Evolutionary conservation across 306 rosid species (phyloP).

Genomic region (Chamaecrista fasciculata): DNA sequence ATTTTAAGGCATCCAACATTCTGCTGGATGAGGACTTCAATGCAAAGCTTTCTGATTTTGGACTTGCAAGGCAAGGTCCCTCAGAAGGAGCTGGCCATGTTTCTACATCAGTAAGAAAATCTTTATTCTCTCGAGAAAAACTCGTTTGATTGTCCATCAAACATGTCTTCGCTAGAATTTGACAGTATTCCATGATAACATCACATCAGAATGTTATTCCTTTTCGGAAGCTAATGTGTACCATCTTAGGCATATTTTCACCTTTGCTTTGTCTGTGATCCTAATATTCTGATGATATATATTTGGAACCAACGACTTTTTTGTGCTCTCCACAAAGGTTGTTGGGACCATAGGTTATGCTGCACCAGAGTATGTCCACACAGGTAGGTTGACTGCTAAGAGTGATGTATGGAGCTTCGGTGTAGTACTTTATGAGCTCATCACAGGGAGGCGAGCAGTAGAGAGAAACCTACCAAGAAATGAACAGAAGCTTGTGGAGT

Average conservation of each 20-base stretch:
- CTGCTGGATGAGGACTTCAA: slow-evolving; percentile 80
- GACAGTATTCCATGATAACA: slow-evolving; percentile 12
- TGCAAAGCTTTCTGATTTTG: slow-evolving; percentile 97
- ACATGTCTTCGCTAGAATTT: neutral
- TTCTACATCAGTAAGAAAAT: slow-evolving; percentile 71
- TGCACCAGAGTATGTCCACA: slow-evolving; percentile 94
- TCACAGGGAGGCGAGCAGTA: slow-evolving; percentile 90
- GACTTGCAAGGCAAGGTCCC: slow-evolving; percentile 96
- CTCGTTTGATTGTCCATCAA: slow-evolving; percentile 5
- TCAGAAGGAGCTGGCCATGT: slow-evolving; percentile 72
- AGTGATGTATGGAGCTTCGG: slow-evolving; percentile 99
- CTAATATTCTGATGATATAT: slow-evolving; percentile 9
- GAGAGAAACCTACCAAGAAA: slow-evolving; percentile 85
- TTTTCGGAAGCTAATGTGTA: too few relatives aligned
- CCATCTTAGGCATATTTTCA: slow-evolving; percentile 7
- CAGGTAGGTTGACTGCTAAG: slow-evolving; percentile 84
- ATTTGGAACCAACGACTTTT: slow-evolving; percentile 23
- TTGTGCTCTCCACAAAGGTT: slow-evolving; percentile 53
- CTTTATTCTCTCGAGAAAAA: neutral
- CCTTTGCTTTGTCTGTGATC: slow-evolving; percentile 8
- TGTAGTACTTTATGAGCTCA: slow-evolving; percentile 86
- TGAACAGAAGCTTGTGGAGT: slow-evolving; percentile 92
- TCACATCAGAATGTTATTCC: too few relatives aligned
- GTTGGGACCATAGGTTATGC: slow-evolving; percentile 96
- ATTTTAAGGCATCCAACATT: slow-evolving; percentile 83